Conservation (phyloP, 306 rosid genomes). For the Lathyrus tuberosus region DNA sequence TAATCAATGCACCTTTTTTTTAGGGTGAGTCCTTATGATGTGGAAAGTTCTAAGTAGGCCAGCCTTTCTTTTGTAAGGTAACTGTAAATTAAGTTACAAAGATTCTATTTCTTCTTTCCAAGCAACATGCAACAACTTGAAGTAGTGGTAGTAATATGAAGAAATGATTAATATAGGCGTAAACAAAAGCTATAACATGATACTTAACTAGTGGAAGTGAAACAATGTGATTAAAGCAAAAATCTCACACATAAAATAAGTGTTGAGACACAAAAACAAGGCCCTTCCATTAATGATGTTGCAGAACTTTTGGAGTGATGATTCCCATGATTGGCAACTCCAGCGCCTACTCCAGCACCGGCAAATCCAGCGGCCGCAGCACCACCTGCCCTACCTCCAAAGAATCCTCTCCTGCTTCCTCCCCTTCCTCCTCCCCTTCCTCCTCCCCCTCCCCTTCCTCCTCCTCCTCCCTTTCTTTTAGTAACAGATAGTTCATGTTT, state of each 20-base stretch:
- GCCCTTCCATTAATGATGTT: constrained; percentile 9
- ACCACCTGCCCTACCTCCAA: neutral
- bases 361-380: neutral
- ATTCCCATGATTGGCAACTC: constrained; percentile 12
- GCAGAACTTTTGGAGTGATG: constrained; percentile 16
- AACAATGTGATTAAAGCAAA: constrained; percentile 25
- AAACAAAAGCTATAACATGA: neutral
- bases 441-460: neutral
- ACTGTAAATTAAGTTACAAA: neutral
- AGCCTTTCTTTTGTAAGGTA: neutral
- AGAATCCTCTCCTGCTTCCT: neutral
- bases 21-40: neutral
- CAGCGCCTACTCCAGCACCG: constrained; percentile 10
- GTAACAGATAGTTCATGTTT: constrained; percentile 6
- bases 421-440: neutral
- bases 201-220: constrained; percentile 4
- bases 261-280: constrained; percentile 21
- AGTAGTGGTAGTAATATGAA: neutral
- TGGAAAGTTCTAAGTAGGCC: neutral
- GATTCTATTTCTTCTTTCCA: neutral
- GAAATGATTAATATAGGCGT: neutral
- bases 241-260: constrained; percentile 17
- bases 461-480: constrained; percentile 30
- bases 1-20: neutral
- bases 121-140: neutral